These are phyloP conservation scores for Fraxinus latifolia DNA, from an alignment of 305 asterid genomes.

Conservation along the genomic window DNA sequence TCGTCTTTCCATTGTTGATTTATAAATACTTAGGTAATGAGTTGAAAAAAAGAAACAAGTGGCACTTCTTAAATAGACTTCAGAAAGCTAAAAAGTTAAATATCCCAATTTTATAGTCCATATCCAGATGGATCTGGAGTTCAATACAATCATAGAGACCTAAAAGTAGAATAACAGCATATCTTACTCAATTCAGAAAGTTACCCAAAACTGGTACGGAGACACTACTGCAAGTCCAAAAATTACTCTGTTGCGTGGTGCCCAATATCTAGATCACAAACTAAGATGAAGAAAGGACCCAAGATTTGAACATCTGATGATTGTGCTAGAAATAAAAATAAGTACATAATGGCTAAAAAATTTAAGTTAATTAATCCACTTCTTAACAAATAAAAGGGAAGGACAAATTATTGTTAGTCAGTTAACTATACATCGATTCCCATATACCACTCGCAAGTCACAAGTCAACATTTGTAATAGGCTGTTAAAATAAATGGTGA, in stretches of 20 bases:
- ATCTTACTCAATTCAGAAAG: neutral
- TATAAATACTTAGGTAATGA: neutral
- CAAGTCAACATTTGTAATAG: neutral
- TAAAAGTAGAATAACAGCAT: neutral
- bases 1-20: neutral
- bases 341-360: neutral
- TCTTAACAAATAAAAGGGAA: neutral
- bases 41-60: neutral
- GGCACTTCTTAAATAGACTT: neutral
- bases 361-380: neutral
- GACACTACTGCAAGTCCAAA: neutral
- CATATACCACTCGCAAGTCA: neutral
- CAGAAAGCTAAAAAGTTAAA: neutral
- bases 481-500: neutral
- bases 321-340: neutral
- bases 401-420: neutral
- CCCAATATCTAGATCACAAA: neutral
- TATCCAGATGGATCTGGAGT: neutral
- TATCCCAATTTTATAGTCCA: neutral
- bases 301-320: neutral
- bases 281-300: neutral
- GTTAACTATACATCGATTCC: neutral
- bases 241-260: neutral
- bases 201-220: neutral
- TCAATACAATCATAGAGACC: neutral